Evolutionary conservation across 441 rosid genomes (phyloP), one percentile per base, ranked within the genome.

Genomic region (Arabidopsis hybrid): DNA sequence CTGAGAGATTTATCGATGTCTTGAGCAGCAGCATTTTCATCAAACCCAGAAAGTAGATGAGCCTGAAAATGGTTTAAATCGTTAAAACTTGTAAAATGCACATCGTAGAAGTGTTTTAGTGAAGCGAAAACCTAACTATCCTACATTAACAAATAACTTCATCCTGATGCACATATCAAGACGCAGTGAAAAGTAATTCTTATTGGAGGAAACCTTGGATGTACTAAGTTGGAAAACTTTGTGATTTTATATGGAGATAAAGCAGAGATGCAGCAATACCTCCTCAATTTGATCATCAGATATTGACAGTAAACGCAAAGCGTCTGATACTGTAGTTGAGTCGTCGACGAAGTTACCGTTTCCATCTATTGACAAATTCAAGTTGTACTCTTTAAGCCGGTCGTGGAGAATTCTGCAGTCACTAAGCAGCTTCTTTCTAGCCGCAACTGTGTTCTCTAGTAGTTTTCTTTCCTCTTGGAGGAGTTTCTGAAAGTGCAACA

Each of bases 221-320:
- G 39, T 32, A 26, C 29, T 17, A 39, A 50, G 57, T 34, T 38
- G 32, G 8, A 21, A 13, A 36, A 60, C 53, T 50, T 21, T 35
- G 11, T 18, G 42, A 52, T 2, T 11, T 60, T 8, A 61, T 38
- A 64, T 4, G 21, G 7, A 49, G 21, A 70, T 60, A 16, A 53
- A 66, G 17, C 58, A 60, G 77, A 71, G 71, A 62, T 72, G 65
- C 21, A 21, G 47, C 47, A 12, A 16, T 86, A 96, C 99, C 99
- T 92, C 97, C 4, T 83, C 83, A 39, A 93, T 85, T 70, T 84
- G 82, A 70, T 93, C 87, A 64, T 91, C 89, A 18, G 91, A 90
- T 50, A 88, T 76, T 46, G 81, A 82, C 83, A 93, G 71, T 75
- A 89, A 79, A 73, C 84, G 92, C 70, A 88, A 75, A 29, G 88